These are phyloP conservation scores for Dendrobium officinale DNA, from an alignment of 106 monocot genomes.

Conservation along the genomic window DNA sequence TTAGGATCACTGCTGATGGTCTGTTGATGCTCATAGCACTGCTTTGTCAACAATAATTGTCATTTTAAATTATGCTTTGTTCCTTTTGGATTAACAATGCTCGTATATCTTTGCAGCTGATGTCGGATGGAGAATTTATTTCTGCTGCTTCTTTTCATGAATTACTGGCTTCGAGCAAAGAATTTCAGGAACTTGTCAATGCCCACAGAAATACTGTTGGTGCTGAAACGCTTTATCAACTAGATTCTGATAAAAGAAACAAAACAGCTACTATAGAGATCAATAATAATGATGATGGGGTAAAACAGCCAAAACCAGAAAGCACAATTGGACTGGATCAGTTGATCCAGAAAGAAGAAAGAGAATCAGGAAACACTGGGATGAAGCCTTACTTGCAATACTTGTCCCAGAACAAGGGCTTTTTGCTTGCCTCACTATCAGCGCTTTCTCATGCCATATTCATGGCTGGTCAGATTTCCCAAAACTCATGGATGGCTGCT, in stretches of 20 bases:
- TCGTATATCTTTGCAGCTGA: conserved; percentile 38
- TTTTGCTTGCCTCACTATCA: conserved; percentile 35
- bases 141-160: conserved; percentile 49
- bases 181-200: conserved; percentile 73
- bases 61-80: background rate
- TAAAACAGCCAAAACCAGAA: conserved; percentile 9
- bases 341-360: conserved; percentile 94
- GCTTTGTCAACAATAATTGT: background rate
- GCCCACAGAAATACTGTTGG: conserved; percentile 69
- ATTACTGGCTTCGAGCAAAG: conserved; percentile 47
- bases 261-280: conserved; percentile 21
- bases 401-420: conserved; percentile 78
- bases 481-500: conserved; percentile 97
- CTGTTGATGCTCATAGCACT: background rate
- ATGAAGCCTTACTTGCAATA: conserved; percentile 77
- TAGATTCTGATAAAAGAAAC: conserved; percentile 11
- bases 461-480: conserved; percentile 67
- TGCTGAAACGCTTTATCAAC: conserved; percentile 29
- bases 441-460: conserved; percentile 55
- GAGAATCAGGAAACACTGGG: conserved; percentile 65
- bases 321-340: conserved; percentile 31
- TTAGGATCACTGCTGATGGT: no score
- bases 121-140: conserved; percentile 76
- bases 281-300: background rate
- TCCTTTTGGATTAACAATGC: background rate